These are phyloP conservation scores for Globisporangium cederbergense DNA, from an alignment of 352 stramenopile genomes.

Conservation along the genomic window DNA sequence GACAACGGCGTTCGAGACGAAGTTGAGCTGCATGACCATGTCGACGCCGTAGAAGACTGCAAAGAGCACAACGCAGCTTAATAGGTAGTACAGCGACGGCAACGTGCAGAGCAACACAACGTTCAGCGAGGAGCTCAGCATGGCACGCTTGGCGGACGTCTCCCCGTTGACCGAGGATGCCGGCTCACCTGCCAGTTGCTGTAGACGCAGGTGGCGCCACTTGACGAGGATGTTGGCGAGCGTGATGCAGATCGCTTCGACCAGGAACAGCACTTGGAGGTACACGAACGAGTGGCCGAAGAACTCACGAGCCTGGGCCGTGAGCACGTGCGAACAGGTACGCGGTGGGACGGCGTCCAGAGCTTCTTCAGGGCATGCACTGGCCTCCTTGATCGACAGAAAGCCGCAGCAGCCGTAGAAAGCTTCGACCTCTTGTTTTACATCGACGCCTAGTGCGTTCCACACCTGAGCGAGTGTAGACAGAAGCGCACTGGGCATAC, in stretches of 20 bases:
- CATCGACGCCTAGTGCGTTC: constrained; percentile 18
- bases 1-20: constrained; percentile 30
- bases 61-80: constrained; percentile 23
- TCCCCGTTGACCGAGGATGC: constrained; percentile 11
- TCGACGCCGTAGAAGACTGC: constrained; percentile 36
- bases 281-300: constrained; percentile 39
- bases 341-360: constrained; percentile 32
- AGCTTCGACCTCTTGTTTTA: constrained; percentile 30
- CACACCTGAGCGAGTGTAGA: constrained; percentile 27
- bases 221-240: constrained; percentile 49
- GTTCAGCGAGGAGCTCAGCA: constrained; percentile 30
- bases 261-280: constrained; percentile 29
- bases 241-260: constrained; percentile 32
- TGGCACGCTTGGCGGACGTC: constrained; percentile 21
- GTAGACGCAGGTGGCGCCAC: constrained; percentile 39
- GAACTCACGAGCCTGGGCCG: constrained; percentile 23
- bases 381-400: constrained; percentile 26
- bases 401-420: constrained; percentile 60
- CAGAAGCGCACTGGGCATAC: constrained; percentile 27
- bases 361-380: constrained; percentile 45
- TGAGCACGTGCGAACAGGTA: constrained; percentile 33
- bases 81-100: constrained; percentile 30
- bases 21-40: constrained; percentile 35
- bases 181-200: constrained; percentile 30
- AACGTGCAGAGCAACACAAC: constrained; percentile 36